Base-by-base conservation (phyloP, 805 yeast species). In the Jamesozyma spencerorum region DNA sequence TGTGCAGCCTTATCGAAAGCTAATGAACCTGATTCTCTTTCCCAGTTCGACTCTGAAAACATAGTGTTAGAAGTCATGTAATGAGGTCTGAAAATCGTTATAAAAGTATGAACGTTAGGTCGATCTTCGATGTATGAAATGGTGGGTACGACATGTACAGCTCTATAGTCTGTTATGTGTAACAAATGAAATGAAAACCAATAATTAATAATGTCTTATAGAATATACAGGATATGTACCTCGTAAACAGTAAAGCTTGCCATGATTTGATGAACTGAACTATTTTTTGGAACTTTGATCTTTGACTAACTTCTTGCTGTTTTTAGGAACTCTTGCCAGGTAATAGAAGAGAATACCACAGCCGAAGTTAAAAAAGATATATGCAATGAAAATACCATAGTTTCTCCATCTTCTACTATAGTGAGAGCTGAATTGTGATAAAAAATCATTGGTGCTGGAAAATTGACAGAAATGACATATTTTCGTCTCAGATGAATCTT, bases 291-390 rank as follows among this genome's bases (percentile, higher is more conserved):
- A 5, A 4, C 19, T 17, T 12, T 31, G 10, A 6, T 14, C 12
- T 12, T 28, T 11, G 31, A n/a, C 5, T 5, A 28, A 12, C 19
- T 31, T 34, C 18, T 15, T n/a, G 18, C 13, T 18, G 11, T 18
- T 18, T 71, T 80, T 80, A 40, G 90, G 90, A 45, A 81, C 88
- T 69, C 90, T 74, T 7, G 77, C 74, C 17, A 74, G 54, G 80
- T 82, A 77, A 68, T 80, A 70, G 48, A 69, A 51, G 51, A 66
- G 71, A 1, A 58, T 37, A 13, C 81, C 65, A 41, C 65, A 46
- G 12, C 34, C 32, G 37, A 47, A 40, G 50, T 75, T 71, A 51
- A 76, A 64, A 13, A 56, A 69, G 49, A 74, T 70, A 54, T 63
- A 79, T 42, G 70, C 69, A 36, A 72, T 58, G 54, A 75, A 72